These are phyloP conservation scores for Solanum chiquidenum DNA, from an alignment of 257 asterid genomes.

Conservation along the genomic window DNA sequence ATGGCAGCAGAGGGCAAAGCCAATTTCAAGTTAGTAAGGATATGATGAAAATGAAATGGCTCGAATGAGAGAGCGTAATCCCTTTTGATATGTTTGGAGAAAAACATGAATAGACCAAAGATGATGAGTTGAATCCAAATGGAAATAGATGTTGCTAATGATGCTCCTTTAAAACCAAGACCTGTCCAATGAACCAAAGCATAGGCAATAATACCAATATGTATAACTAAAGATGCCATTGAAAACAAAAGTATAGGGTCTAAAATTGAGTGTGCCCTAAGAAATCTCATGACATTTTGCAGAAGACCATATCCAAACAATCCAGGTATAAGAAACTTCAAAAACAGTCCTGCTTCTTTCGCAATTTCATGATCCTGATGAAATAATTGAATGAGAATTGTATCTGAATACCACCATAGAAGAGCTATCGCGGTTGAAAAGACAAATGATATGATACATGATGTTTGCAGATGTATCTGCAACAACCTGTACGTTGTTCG, in stretches of 20 bases:
- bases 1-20: no score
- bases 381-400: constrained; percentile 15
- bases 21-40: no score
- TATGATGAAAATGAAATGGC: no score
- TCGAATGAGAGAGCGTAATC: no score
- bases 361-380: constrained; percentile 51
- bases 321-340: constrained; percentile 62
- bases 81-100: constrained; percentile 24
- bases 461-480: constrained; percentile 30
- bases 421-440: constrained; percentile 24
- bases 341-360: constrained; percentile 31
- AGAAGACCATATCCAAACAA: constrained; percentile 49
- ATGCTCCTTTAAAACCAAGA: constrained; percentile 43
- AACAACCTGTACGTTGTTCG: not conserved
- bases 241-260: constrained; percentile 41
- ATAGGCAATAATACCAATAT: constrained; percentile 33
- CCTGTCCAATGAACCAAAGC: constrained; percentile 29
- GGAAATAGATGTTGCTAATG: constrained; percentile 54
- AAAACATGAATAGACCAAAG: constrained; percentile 27
- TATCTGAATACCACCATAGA: constrained; percentile 54
- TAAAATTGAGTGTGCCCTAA: constrained; percentile 51
- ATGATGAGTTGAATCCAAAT: constrained; percentile 44
- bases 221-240: constrained; percentile 29
- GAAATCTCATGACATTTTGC: constrained; percentile 57
- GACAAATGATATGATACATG: constrained; percentile 45